Base-by-base conservation (phyloP, 176 grass and related monocot species). In the Musa beccarii region DNA sequence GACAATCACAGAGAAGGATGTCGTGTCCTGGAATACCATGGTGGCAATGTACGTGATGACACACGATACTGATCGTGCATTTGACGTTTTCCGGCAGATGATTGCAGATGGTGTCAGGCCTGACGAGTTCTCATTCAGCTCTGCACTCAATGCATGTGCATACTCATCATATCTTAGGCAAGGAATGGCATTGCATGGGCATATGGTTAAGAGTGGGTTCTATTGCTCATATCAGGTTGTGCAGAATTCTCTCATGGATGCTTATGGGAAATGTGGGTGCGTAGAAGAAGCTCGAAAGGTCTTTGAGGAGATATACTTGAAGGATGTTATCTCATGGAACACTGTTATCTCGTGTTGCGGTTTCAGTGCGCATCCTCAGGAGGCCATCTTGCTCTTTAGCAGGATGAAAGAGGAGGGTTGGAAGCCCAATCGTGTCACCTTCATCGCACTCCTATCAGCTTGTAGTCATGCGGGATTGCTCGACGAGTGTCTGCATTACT, bases 211-310 rank as follows among this genome's bases (percentile, higher is more conserved):
- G 61, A 71, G 53, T 61, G 87, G 87, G 22, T 59, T 86, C 54
- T 83, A 56, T 67, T 26, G 80, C 69, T 82, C 87, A 26, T 82
- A 62, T 63, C 22, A 54, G 59, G 73, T 80, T 25, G 68, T 81
- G 24, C 76, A 81, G 75, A 89, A 89, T 75, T 69, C 80, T 70
- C 78, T 89, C 19, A 81, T 81, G 80, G 73, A 86, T 63, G 67
- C 80, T 77, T 89, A 86, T 71, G 87, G 87, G 52, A 89, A 89
- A 74, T 89, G 87, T 66, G 83, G 87, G 25, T 83, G 80, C 56
- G 67, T 80, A 28, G 66, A 74, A 51, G 80, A 81, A 83, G 80
- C 80, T 80, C 67, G 74, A 62, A 83, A 52, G 61, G 77, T 86
- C 34, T 89, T 89, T 77, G 77, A 89, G 34, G 87, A 89, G 54